phyloP scores from a whole-genome alignment of 1,284 basidiomycete species.

The Moesziomyces sp. region DNA sequence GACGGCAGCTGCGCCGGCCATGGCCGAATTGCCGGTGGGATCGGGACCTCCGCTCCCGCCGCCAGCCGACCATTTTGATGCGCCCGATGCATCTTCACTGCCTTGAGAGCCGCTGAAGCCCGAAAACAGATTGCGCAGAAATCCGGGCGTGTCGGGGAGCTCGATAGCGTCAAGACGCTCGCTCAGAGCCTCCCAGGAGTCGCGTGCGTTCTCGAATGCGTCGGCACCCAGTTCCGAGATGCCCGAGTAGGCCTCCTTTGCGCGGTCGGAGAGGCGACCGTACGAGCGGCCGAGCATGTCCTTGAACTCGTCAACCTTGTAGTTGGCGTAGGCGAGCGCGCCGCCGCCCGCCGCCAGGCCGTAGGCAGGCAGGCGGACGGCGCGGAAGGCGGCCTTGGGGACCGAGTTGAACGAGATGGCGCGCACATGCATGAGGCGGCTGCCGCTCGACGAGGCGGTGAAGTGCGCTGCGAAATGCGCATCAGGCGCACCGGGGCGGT shows the following conservation, averaged over 20 bases:
- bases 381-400: constrained; percentile 57
- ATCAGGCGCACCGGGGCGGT: constrained; percentile 20
- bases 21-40: constrained; percentile 21
- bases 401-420: constrained; percentile 64
- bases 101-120: constrained; percentile 4
- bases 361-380: constrained; percentile 58
- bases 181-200: constrained; percentile 37
- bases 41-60: constrained; percentile 23
- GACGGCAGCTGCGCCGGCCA: constrained; percentile 49
- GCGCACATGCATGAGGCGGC: constrained; percentile 58
- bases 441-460: constrained; percentile 28
- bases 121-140: constrained; percentile 39
- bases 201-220: constrained; percentile 45
- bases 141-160: constrained; percentile 43
- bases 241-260: constrained; percentile 45
- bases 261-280: constrained; percentile 32
- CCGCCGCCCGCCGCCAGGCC: constrained; percentile 61
- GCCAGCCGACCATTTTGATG: constrained; percentile 6
- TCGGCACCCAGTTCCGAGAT: constrained; percentile 50
- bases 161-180: constrained; percentile 45
- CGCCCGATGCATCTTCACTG: constrained; percentile 8
- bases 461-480: constrained; percentile 6
- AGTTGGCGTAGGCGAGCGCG: constrained; percentile 63
- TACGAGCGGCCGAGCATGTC: constrained; percentile 42
- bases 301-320: constrained; percentile 63